A percentile compares a stretch with the other conserved stretches of the same genome.
phyloP scores from a whole-genome alignment of 1,139 yeast species.

The Zygosaccharomyces pseudobailii region DNA sequence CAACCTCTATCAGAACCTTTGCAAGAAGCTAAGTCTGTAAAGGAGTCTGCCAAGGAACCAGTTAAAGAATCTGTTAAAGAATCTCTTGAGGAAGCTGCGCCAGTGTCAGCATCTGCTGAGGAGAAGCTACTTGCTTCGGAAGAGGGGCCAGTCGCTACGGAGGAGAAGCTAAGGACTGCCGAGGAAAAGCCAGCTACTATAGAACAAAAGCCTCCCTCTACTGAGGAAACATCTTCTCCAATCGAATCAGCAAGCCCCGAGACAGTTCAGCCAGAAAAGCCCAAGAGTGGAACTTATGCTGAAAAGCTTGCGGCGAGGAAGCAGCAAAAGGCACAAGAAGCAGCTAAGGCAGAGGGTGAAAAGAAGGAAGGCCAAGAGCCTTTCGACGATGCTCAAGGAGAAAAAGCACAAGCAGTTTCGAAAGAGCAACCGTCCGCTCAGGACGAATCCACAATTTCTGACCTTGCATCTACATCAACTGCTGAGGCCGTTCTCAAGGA shows the following conservation, averaged over 20 bases:
- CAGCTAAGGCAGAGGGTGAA: slow-evolving; percentile 4
- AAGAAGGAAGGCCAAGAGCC: slow-evolving; percentile 1
- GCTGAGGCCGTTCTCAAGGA: neutral
- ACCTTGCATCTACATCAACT: neutral
- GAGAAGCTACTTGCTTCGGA: neutral
- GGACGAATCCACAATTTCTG: neutral
- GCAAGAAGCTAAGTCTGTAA: neutral
- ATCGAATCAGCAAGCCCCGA: neutral
- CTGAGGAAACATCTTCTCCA: neutral
- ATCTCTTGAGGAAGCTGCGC: neutral
- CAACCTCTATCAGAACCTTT: neutral
- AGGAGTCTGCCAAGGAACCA: neutral
- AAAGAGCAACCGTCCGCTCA: neutral
- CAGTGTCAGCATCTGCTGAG: neutral
- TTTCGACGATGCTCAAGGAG: slow-evolving; percentile 1
- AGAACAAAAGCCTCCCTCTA: neutral
- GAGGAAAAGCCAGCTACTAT: neutral
- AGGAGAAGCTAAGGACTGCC: neutral
- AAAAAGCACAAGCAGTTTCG: slow-evolving; percentile 11
- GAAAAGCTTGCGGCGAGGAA: slow-evolving; percentile 3
- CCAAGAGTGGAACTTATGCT: slow-evolving; percentile 3
- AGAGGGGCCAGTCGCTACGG: neutral
- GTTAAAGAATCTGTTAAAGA: neutral
- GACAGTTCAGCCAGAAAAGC: slow-evolving; percentile 1
- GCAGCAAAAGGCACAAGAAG: slow-evolving; percentile 2